A percentile compares a stretch with the other conserved stretches of the same genome.
Evolutionary conservation across 2,329 filamentous ascomycete genomes (phyloP).

Genomic region (Trichophaea hybrida): DNA sequence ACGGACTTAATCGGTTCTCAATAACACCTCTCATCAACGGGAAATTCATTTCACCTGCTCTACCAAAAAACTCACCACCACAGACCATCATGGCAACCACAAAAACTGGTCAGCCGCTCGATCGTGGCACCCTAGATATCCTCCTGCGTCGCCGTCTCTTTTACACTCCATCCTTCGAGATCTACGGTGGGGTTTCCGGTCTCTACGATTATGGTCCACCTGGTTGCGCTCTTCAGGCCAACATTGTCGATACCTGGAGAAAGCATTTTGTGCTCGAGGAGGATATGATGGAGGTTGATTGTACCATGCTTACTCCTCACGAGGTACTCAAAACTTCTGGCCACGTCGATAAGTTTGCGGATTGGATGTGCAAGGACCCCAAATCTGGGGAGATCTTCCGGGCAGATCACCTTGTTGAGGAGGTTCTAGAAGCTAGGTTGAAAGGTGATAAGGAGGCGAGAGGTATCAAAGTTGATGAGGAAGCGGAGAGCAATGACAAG

Average conservation of each 20-base stretch:
- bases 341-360: conserved; percentile 94
- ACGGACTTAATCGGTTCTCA: too few species aligned
- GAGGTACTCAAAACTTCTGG: conserved; percentile 90
- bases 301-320: conserved; percentile 82
- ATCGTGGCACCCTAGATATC: conserved; percentile 65
- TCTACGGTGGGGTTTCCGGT: conserved; percentile 77
- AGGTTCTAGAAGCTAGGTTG: conserved; percentile 71
- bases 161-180: conserved; percentile 91
- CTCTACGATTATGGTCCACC: conserved; percentile 91
- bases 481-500: conserved; percentile 54
- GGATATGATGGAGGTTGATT: conserved; percentile 91
- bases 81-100: conserved; percentile 44
- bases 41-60: too few species aligned
- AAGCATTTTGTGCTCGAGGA: conserved; percentile 89
- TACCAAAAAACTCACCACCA: neutral
- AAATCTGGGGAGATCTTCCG: conserved; percentile 94
- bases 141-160: conserved; percentile 81
- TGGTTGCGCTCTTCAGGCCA: conserved; percentile 70
- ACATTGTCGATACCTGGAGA: conserved; percentile 77
- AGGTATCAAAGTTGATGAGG: conserved; percentile 51
- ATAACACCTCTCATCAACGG: too few species aligned
- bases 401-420: conserved; percentile 91
- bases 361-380: conserved; percentile 99
- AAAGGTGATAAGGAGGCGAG: conserved; percentile 88
- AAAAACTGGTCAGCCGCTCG: conserved; percentile 77